Conservation (phyloP, 139 green algal genomes). For the Deuterostichococcus epilithicus region DNA sequence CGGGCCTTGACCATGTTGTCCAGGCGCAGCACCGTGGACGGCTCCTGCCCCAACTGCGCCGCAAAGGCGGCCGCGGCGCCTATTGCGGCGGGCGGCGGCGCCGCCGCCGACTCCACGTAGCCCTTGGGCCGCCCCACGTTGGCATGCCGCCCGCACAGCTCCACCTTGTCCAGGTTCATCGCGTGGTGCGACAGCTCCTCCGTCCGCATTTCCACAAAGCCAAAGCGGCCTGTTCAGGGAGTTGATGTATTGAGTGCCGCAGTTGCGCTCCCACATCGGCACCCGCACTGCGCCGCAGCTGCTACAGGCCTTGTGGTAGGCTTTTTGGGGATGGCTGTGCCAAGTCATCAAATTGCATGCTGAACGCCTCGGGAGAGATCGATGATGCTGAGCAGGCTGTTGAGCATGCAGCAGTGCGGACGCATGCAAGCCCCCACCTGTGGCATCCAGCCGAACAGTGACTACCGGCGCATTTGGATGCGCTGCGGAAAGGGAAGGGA, state of each 20-base stretch:
- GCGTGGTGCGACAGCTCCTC: constrained; percentile 70
- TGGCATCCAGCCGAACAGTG: constrained; percentile 58
- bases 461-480: constrained; percentile 62
- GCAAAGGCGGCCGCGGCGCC: constrained; percentile 48
- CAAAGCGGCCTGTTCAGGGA: constrained; percentile 84
- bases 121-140: constrained; percentile 89
- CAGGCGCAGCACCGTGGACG: constrained; percentile 62
- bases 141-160: constrained; percentile 75
- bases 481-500: constrained; percentile 10
- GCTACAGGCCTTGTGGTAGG: too few species aligned
- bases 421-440: constrained; percentile 26
- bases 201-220: constrained; percentile 83
- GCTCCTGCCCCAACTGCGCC: constrained; percentile 17
- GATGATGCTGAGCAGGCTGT: constrained; percentile 2
- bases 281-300: too few species aligned
- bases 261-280: too few species aligned
- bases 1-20: constrained; percentile 55
- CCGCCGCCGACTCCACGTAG: constrained; percentile 60
- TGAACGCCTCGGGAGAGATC: too few species aligned
- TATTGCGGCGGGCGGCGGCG: constrained; percentile 17
- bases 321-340: too few species aligned
- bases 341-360: too few species aligned
- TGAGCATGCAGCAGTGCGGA: constrained; percentile 20
- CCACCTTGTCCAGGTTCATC: constrained; percentile 84
- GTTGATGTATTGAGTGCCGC: not conserved